These are phyloP conservation scores for Salvia miltiorrhiza DNA, from an alignment of 257 asterid genomes.

Conservation along the genomic window DNA sequence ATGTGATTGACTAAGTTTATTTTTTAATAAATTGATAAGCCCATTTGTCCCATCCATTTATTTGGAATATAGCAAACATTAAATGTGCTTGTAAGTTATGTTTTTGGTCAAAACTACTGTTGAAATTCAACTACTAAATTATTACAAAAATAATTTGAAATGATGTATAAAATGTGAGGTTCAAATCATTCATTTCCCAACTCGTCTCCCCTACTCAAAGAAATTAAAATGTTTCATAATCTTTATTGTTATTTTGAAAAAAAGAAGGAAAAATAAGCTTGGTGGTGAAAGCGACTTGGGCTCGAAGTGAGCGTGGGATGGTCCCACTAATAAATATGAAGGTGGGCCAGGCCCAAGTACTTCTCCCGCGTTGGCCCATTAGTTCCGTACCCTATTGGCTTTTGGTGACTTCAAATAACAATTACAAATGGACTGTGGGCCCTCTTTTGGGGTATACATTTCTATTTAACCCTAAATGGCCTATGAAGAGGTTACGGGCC, in stretches of 20 bases:
- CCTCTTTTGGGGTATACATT: background rate
- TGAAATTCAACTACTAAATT: too few species aligned
- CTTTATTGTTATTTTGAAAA: background rate
- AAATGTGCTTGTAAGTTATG: too few species aligned
- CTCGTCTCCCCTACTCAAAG: too few species aligned
- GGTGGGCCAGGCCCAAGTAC: constrained; percentile 33
- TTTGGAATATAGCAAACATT: too few species aligned
- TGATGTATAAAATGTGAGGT: background rate
- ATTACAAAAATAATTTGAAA: too few species aligned
- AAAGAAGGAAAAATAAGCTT: background rate
- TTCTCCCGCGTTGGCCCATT: constrained; percentile 35
- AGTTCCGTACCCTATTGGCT: constrained; percentile 31
- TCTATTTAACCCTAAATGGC: background rate
- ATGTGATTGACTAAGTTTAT: too few species aligned
- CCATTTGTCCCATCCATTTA: too few species aligned
- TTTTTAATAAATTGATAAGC: too few species aligned
- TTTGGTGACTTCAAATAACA: background rate
- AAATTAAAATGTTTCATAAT: too few species aligned
- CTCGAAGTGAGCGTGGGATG: constrained; percentile 16
- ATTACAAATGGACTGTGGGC: constrained; percentile 2
- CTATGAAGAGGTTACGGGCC: background rate
- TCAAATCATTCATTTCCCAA: background rate
- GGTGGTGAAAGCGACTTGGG: constrained; percentile 22
- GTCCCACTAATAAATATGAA: constrained; percentile 24
- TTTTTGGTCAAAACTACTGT: too few species aligned